Base-by-base conservation (phyloP, 768 basidiomycete genomes). In the Podaxis carcinomalis region DNA sequence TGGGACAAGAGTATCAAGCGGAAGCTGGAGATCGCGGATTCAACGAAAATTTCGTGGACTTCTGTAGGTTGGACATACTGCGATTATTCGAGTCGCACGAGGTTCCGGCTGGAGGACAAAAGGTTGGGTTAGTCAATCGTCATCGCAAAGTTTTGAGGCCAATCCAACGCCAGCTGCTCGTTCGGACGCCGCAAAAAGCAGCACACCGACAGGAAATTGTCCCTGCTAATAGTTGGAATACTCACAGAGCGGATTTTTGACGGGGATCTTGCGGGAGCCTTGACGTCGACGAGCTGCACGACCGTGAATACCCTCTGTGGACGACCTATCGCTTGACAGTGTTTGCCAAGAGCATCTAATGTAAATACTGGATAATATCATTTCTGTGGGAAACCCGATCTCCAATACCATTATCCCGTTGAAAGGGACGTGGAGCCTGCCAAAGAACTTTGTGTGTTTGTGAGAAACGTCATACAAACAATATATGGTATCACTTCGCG, bases 191-290 rank as follows among this genome's bases (percentile, higher is more conserved):
- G 64, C 51, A 62, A 61, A 69, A 69, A 67, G 55, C 58, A 69
- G 56, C 52, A 63, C 61, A 59, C 55, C 65, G 56, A 61, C 62
- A 67, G 65, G 57, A 40, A 52, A 54, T 40, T 50, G 59, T 60
- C 57, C 47, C 56, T 57, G 61, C 64, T 67, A 61, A 47, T 64
- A 58, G 57, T 64, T 67, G 67, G 67, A 59, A 62, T 57, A 78
- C 77, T 78, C 69, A 78, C 77, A 69, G 68, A 66, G 69, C 69
- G 68, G 72, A 71, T 75, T 76, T 77, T 75, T 68, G 68, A 69
- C 70, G 70, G 67, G 68, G 68, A 67, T 71, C 74, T 73, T 70
- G 64, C 66, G 68, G 68, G 67, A 70, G 70, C 70, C 71, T 75
- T 72, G 76, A 74, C 72, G 75, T 76, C 74, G 74, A 75, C 73